Base-by-base conservation (phyloP, 2,329 filamentous ascomycete species). In the Phyllosticta citrichinensis region DNA sequence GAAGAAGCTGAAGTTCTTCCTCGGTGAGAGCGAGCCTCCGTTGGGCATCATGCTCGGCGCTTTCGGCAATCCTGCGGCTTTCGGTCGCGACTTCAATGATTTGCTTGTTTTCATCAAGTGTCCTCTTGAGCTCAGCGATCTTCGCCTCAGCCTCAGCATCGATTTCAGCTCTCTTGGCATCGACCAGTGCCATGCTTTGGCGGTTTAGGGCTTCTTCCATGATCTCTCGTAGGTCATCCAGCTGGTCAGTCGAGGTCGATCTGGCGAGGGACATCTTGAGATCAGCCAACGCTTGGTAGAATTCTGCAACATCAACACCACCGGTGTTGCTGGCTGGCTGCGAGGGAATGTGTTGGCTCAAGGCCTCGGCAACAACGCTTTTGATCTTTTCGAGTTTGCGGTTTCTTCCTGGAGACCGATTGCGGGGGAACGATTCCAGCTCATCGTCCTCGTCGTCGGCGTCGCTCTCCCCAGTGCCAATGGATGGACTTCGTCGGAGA, bases 371-470 rank as follows among this genome's bases (percentile, higher is more conserved):
- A 20, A 81, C 71, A 35, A 77, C 76, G 10, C 70, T 69, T 65
- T 78, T 77, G 65, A 99, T 90, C 71, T 93, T 91, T 62, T 97
- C 91, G 67, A 92, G 74, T 67, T 85, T 90, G 67, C 87, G 86
- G 69, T 96, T 91, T 63, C 87, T 83, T 62, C 84, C 83, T 19
- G 91, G 90, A 66, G 92, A 97, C 66, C 86, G 81, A 5, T 88
- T 88, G 57, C 89, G 86, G 60, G 70, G 84, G 80, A 87, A 68
- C 76, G 60, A 57, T 24, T 55, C 77, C 52, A 79, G 75, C 50
- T 82, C 89, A 22, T 96, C 91, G 65, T 95, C 92, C 70, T 96
- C 91, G 64, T 96, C 92, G 71, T 97, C 93, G 11, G 94, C 93
- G 75, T 97, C 94, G 70, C 93, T 97, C 62, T 95, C 86, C 55